A percentile compares a stretch with the other conserved stretches of the same genome.
These are phyloP conservation scores for Evansstolkia leycettana DNA, from an alignment of 495 filamentous ascomycete genomes.

Conservation along the genomic window DNA sequence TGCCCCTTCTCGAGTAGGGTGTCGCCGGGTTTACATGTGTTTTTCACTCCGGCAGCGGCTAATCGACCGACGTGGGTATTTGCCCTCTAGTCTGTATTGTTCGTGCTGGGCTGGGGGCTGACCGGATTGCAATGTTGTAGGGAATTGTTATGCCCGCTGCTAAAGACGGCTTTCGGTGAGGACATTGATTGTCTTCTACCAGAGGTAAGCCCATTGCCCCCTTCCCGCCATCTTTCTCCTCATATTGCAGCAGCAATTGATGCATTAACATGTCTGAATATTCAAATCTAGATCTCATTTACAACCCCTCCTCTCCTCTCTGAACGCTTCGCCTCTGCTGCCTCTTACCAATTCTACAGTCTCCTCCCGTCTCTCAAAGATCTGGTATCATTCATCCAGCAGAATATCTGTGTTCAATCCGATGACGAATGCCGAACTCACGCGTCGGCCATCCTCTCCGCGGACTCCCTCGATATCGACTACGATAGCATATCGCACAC, in stretches of 20 bases:
- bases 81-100: background rate
- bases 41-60: conserved; percentile 48
- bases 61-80: conserved; percentile 27
- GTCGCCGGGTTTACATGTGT: conserved; percentile 72
- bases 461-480: conserved; percentile 61
- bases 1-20: conserved; percentile 63
- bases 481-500: conserved; percentile 61
- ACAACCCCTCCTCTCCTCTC: conserved; percentile 46
- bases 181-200: conserved; percentile 39
- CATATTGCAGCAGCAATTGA: background rate
- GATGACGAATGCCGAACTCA: conserved; percentile 23
- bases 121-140: too few relatives aligned
- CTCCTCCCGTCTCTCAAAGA: conserved; percentile 41
- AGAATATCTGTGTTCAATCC: conserved; percentile 38
- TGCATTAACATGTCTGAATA: too few relatives aligned
- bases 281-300: conserved; percentile 70
- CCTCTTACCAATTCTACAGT: conserved; percentile 58
- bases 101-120: background rate
- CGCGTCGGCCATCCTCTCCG: conserved; percentile 29
- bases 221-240: background rate
- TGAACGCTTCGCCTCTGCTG: conserved; percentile 51
- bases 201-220: conserved; percentile 22
- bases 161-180: conserved; percentile 49
- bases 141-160: conserved; percentile 43
- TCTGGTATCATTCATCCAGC: conserved; percentile 44